phyloP scores from a whole-genome alignment of 805 yeast genomes.

The Yarrowia phangngaensis region DNA sequence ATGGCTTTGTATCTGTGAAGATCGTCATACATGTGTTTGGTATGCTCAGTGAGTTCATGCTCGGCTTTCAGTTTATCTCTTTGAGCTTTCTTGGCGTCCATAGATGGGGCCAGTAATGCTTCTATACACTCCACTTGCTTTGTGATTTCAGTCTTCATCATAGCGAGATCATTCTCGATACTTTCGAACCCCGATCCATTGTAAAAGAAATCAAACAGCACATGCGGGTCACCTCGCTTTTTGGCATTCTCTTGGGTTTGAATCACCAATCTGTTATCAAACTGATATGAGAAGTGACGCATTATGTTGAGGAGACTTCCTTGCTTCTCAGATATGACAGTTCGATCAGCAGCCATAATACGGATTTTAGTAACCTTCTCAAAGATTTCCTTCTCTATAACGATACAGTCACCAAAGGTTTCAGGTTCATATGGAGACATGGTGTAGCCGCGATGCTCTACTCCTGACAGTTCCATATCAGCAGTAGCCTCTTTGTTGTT shows the following conservation, averaged over 20 bases:
- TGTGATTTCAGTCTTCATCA: conserved; percentile 43
- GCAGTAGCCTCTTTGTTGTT: conserved; percentile 43
- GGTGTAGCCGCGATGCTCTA: not conserved
- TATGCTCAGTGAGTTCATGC: conserved; percentile 1
- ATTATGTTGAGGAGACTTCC: conserved; percentile 64
- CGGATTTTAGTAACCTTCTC: conserved; percentile 53
- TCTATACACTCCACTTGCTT: conserved; percentile 45
- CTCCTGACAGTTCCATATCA: conserved; percentile 43
- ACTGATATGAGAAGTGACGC: conserved; percentile 66
- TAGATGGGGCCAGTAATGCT: conserved; percentile 42
- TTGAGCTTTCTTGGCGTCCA: conserved; percentile 35
- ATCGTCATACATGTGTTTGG: conserved; percentile 2
- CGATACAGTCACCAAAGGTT: conserved; percentile 63
- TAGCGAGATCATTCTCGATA: conserved; percentile 44
- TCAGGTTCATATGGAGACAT: conserved; percentile 61
- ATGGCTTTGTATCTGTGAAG: conserved; percentile 6
- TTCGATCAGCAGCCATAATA: conserved; percentile 52
- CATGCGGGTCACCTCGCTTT: conserved; percentile 66
- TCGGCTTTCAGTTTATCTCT: conserved; percentile 18
- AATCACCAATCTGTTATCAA: conserved; percentile 88
- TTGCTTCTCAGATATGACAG: conserved; percentile 56
- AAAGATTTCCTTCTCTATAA: conserved; percentile 62
- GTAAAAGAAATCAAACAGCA: conserved; percentile 74
- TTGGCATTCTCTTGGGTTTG: conserved; percentile 92
- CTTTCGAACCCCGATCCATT: conserved; percentile 72